These are phyloP conservation scores for Brassica incana DNA, from an alignment of 345 rosid species.

Conservation along the genomic window DNA sequence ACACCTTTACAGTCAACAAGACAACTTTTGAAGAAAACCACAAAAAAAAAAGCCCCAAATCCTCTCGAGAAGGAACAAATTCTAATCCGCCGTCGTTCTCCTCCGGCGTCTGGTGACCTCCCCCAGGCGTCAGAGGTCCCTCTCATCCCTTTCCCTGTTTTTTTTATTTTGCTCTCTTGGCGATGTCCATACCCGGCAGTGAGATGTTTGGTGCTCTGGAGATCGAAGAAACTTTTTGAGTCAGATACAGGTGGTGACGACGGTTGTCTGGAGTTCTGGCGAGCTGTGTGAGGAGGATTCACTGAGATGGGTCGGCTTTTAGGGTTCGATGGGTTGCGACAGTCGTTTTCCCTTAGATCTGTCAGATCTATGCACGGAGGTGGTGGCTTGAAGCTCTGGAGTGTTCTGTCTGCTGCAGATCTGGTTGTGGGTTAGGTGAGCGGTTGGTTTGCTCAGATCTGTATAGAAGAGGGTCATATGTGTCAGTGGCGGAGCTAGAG, in stretches of 20 bases:
- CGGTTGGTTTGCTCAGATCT: background rate
- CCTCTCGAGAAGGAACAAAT: background rate
- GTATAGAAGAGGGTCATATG: background rate
- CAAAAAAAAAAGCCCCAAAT: background rate
- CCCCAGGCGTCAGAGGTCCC: background rate
- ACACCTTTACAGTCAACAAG: no score
- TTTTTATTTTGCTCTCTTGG: background rate
- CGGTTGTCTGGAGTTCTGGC: background rate
- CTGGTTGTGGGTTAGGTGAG: background rate
- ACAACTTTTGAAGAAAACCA: no score
- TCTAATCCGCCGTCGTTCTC: no score
- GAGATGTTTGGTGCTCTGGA: background rate
- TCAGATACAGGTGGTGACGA: background rate
- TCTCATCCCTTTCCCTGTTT: background rate
- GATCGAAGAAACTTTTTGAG: background rate
- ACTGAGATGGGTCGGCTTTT: background rate
- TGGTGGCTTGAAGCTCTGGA: background rate
- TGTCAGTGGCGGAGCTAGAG: no score
- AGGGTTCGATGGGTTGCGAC: background rate
- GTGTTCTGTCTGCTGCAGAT: background rate
- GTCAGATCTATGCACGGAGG: background rate
- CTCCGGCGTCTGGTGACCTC: no score
- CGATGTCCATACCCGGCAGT: background rate
- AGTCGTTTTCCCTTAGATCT: background rate
- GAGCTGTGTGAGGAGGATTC: background rate